Evolutionary conservation across 768 basidiomycete species (phyloP).

Genomic region (Tulasnella sp.): DNA sequence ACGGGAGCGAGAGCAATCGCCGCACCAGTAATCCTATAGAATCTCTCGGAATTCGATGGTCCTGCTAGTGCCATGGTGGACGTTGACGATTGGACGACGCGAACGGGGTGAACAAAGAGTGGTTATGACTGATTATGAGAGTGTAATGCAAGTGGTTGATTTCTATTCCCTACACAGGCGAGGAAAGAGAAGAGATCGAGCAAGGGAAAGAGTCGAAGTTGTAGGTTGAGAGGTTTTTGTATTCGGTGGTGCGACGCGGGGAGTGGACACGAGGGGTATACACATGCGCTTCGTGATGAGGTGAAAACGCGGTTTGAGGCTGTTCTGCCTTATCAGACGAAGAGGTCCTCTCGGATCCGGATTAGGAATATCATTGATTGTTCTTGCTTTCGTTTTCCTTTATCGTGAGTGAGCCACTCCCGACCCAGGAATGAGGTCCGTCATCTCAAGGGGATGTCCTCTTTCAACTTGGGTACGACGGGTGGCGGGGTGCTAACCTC

Average conservation of each 20-base stretch:
- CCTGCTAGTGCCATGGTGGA: background rate
- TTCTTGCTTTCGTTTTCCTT: too few relatives aligned
- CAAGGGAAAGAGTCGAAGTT: background rate
- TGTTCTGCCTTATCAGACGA: too few relatives aligned
- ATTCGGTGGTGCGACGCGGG: background rate
- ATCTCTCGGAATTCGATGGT: background rate
- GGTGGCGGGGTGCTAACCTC: background rate
- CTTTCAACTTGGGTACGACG: background rate
- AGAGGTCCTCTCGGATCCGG: background rate
- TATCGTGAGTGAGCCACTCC: too few relatives aligned
- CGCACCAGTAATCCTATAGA: background rate
- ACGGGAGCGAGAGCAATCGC: background rate
- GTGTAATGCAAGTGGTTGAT: background rate
- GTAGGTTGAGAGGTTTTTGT: background rate
- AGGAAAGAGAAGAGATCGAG: background rate
- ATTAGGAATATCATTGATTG: too few relatives aligned
- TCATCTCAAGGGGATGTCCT: background rate
- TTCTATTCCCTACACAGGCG: background rate
- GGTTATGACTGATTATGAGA: background rate
- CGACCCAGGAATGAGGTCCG: background rate
- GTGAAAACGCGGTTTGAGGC: background rate
- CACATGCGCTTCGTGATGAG: background rate
- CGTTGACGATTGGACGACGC: background rate
- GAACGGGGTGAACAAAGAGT: background rate
- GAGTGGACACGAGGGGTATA: background rate